Percentiles rank a stretch among this genome's conserved stretches.
These are phyloP conservation scores for Lasiosphaeria hispida DNA, from an alignment of 495 filamentous ascomycete genomes.

Conservation along the genomic window DNA sequence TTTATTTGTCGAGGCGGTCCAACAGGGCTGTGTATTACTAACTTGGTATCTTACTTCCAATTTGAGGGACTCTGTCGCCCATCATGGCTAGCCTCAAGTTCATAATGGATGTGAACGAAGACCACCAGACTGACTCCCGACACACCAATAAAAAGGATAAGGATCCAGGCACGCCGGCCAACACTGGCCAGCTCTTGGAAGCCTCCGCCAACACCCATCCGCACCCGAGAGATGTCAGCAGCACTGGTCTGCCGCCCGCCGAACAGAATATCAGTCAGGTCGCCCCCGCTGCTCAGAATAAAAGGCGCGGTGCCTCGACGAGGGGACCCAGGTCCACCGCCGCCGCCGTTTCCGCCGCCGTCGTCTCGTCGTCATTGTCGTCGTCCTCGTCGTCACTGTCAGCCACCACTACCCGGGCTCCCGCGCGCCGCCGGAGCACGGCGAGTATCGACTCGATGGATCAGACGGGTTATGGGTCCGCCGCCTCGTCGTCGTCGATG, in stretches of 20 bases:
- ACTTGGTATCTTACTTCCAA: slow-evolving; percentile 40
- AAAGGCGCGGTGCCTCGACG: slow-evolving; percentile 22
- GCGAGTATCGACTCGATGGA: slow-evolving; percentile 49
- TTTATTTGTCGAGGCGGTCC: slow-evolving; percentile 28
- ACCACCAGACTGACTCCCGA: slow-evolving; percentile 31
- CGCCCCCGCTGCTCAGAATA: slow-evolving; percentile 25
- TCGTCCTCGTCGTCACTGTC: slow-evolving; percentile 16
- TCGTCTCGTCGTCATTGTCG: slow-evolving; percentile 14
- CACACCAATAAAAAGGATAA: slow-evolving; percentile 40
- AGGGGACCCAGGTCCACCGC: slow-evolving; percentile 18
- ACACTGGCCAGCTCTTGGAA: slow-evolving; percentile 22
- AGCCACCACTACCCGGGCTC: slow-evolving; percentile 18
- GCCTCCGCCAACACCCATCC: slow-evolving; percentile 23
- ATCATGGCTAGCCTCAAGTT: slow-evolving; percentile 48
- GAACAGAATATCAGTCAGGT: slow-evolving; percentile 32
- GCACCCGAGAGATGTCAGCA: slow-evolving; percentile 28
- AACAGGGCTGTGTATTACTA: slow-evolving; percentile 39
- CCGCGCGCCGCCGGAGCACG: slow-evolving; percentile 40
- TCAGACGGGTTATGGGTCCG: slow-evolving; percentile 36
- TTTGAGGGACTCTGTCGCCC: slow-evolving; percentile 39
- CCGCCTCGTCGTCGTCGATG: slow-evolving; percentile 33
- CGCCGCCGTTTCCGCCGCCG: background rate
- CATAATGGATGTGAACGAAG: slow-evolving; percentile 49
- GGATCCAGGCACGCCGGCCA: slow-evolving; percentile 37
- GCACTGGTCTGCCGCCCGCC: slow-evolving; percentile 17